phyloP scores from a whole-genome alignment of 2,329 filamentous ascomycete genomes.

The Fusarium transvaalense region DNA sequence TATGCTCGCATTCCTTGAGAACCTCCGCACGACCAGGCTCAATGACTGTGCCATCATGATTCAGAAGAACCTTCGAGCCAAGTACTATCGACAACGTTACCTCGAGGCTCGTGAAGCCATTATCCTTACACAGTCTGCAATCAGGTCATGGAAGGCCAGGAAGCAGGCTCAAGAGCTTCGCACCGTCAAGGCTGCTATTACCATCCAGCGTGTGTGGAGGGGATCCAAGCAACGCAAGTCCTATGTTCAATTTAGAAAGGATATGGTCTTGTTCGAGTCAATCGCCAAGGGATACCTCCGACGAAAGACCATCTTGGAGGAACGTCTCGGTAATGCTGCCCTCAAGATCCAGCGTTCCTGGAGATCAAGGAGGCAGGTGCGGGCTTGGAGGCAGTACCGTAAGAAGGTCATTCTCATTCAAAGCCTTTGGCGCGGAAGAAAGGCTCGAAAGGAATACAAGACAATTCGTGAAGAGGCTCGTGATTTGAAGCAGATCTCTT shows the following conservation, averaged over 20 bases:
- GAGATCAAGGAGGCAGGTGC: conserved; percentile 83
- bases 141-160: conserved; percentile 82
- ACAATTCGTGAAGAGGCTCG: conserved; percentile 92
- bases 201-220: conserved; percentile 95
- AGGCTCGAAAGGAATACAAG: conserved; percentile 88
- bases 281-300: conserved; percentile 91
- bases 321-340: conserved; percentile 90
- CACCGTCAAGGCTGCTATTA: conserved; percentile 87
- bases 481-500: conserved; percentile 99
- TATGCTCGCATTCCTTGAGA: conserved; percentile 98
- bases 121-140: conserved; percentile 81
- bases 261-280: conserved; percentile 90
- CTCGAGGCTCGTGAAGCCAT: conserved; percentile 87
- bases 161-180: conserved; percentile 83
- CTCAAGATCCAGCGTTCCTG: conserved; percentile 91
- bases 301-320: conserved; percentile 93
- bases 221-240: conserved; percentile 89
- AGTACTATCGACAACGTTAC: conserved; percentile 94
- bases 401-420: conserved; percentile 91
- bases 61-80: conserved; percentile 96
- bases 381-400: conserved; percentile 87
- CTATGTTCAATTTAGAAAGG: conserved; percentile 82
- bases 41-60: conserved; percentile 98
- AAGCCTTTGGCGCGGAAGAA: conserved; percentile 89
- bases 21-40: conserved; percentile 87